Evolutionary conservation across 1,284 basidiomycete genomes (phyloP), one percentile per base, ranked within the genome.

Genomic region (Papiliotrema terrestris): DNA sequence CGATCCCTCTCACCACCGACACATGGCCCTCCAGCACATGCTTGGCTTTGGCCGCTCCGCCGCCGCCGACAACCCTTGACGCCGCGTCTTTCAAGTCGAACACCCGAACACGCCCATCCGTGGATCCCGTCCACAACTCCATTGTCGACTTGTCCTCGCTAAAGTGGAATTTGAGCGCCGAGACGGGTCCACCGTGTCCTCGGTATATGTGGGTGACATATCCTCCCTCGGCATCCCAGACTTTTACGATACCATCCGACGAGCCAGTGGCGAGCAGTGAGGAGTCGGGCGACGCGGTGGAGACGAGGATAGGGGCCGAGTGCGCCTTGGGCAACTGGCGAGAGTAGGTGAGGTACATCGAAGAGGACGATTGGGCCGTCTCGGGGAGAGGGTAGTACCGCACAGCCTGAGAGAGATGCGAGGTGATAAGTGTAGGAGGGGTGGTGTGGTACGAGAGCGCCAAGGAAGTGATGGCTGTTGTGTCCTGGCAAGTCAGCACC

Each of bases 121-220:
- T 88, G 20, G 88, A 91, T 8, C 88, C 94, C 0, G 92, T 94
- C 58, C 93, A 82, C 26, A 97, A 83, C 65, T 88, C 86, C 82
- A 94, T 88, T 49, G 80, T 82, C 35, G 62, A 58, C 45, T 63
- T 67, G 14, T 58, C 59, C 79, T 58, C 80, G 80, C 52, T 86
- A 83, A 69, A 88, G 71, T 87, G 86, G 78, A 95, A 97, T 44
- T 83, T 80, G 50, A 96, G 80, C 9, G 96, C 89, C 59, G 89
- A 91, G 65, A 98, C 88, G 50, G 97, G 89, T 17, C 96, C 95
- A 8, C 94, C 96, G 69, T 98, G 96, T 11, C 95, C 95, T 68
- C 89, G 89, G 81, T 97, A 94, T 14, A 93, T 83, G 74, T 99
- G 96, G 0, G 96, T 99, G 41, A 90, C 85, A 73, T 87, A 94